Evolutionary conservation across 192 early-diverging fungal genomes (phyloP).

Genomic region (Rhizophagus clarus): DNA sequence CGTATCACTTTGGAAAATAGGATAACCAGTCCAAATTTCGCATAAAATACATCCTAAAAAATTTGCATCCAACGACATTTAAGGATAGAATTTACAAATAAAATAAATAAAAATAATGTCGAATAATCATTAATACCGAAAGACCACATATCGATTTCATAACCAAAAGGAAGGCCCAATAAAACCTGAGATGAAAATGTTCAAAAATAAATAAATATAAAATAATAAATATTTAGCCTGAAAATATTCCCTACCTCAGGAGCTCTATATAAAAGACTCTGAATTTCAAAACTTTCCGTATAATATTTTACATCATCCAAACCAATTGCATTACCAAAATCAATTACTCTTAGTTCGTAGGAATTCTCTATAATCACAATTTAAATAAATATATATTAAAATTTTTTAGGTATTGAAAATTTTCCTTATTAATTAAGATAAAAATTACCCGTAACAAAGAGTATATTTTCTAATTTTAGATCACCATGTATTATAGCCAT

Average conservation of each 20-base stretch:
- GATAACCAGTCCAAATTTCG: slow-evolving; percentile 20
- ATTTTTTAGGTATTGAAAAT: no score
- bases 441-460: slow-evolving; percentile 10
- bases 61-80: not conserved
- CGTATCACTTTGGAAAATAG: slow-evolving; percentile 11
- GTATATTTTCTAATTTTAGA: slow-evolving; percentile 22
- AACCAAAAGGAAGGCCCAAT: slow-evolving; percentile 16
- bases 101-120: not conserved
- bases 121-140: not conserved
- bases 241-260: slow-evolving; percentile 1
- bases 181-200: not conserved
- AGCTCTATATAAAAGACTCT: slow-evolving; percentile 15
- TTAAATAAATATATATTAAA: not conserved
- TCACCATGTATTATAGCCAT: slow-evolving; percentile 13
- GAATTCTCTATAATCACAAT: not conserved
- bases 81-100: not conserved
- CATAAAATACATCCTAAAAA: slow-evolving; percentile 22
- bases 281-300: slow-evolving; percentile 16
- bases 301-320: slow-evolving; percentile 3
- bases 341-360: not conserved
- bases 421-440: not conserved
- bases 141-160: slow-evolving; percentile 24
- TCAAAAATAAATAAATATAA: not conserved
- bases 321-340: slow-evolving; percentile 24
- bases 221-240: not conserved